Conservation (phyloP, 345 rosid genomes). For the Passiflora organensis region DNA sequence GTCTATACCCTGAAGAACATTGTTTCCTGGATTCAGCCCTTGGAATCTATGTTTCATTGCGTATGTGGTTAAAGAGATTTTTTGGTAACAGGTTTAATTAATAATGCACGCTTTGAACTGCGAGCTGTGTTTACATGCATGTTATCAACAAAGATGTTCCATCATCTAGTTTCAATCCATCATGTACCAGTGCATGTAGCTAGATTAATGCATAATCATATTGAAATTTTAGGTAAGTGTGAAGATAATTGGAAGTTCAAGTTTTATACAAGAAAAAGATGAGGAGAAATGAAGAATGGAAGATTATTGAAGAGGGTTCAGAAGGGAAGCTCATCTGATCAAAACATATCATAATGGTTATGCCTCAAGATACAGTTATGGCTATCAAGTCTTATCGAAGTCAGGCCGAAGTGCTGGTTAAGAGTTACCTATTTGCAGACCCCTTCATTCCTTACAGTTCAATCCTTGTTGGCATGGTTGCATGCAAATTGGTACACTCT, state of each 20-base stretch:
- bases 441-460: constrained; percentile 73
- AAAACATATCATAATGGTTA: constrained; percentile 15
- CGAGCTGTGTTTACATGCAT: no score
- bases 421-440: constrained; percentile 53
- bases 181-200: no score
- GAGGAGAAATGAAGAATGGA: constrained; percentile 16
- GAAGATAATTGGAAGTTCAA: constrained; percentile 2
- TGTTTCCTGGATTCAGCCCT: no score
- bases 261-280: constrained; percentile 13
- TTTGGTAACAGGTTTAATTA: no score
- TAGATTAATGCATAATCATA: no score
- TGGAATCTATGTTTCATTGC: no score
- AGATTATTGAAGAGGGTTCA: constrained; percentile 11
- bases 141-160: no score
- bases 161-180: no score
- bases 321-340: constrained; percentile 9
- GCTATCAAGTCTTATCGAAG: constrained; percentile 57
- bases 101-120: no score
- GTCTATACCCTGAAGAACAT: no score
- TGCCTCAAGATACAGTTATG: constrained; percentile 38
- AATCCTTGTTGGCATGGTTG: constrained; percentile 56
- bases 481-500: constrained; percentile 76
- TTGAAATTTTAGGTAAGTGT: not conserved
- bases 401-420: constrained; percentile 61
- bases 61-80: no score